A percentile compares a stretch with the other conserved stretches of the same genome.
These are phyloP conservation scores for Pythium pectinolyticum DNA, from an alignment of 352 stramenopile species.

Conservation along the genomic window DNA sequence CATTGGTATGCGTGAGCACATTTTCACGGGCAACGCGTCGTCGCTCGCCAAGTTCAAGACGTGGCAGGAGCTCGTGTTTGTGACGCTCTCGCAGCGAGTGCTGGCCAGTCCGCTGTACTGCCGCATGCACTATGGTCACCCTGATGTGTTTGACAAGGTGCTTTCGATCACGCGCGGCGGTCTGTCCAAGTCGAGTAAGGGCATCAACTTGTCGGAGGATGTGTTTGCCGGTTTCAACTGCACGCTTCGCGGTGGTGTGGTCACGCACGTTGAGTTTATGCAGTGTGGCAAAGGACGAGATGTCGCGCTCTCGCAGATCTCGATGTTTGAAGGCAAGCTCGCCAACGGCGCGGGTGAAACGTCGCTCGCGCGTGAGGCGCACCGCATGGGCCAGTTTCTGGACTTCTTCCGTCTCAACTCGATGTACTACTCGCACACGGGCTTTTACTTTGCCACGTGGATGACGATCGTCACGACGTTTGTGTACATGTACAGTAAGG, in stretches of 20 bases:
- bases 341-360: conserved; percentile 82
- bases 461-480: conserved; percentile 87
- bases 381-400: conserved; percentile 84
- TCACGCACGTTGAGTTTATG: conserved; percentile 86
- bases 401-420: conserved; percentile 86
- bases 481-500: conserved; percentile 85
- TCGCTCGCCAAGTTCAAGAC: conserved; percentile 85
- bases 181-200: conserved; percentile 78
- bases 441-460: conserved; percentile 85
- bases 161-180: conserved; percentile 77
- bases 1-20: conserved; percentile 85
- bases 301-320: conserved; percentile 83
- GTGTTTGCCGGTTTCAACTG: conserved; percentile 85
- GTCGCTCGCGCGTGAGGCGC: conserved; percentile 70
- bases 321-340: conserved; percentile 86
- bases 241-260: conserved; percentile 67
- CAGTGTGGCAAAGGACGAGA: conserved; percentile 85
- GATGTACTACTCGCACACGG: conserved; percentile 87
- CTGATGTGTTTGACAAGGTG: conserved; percentile 83
- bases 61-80: conserved; percentile 84
- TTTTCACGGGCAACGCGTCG: conserved; percentile 84
- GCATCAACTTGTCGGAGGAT: conserved; percentile 85
- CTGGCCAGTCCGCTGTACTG: conserved; percentile 71
- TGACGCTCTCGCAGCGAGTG: conserved; percentile 81
- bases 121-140: conserved; percentile 84